Conservation (phyloP, 139 green algal genomes). For the Edaphochlamys debaryana region DNA sequence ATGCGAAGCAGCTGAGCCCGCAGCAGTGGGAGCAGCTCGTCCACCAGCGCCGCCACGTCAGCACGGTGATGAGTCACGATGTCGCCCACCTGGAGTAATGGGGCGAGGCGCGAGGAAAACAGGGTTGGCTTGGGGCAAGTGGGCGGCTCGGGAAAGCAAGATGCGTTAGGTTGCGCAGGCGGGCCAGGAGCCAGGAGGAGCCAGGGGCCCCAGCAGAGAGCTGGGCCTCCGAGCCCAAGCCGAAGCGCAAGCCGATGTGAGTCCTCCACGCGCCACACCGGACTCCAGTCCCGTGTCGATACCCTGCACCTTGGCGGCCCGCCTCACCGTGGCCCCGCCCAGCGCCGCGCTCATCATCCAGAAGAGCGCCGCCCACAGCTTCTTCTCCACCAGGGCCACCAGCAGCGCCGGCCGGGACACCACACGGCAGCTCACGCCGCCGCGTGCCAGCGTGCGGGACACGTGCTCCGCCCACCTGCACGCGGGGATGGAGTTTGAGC, state of each 20-base stretch:
- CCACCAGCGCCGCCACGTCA: constrained; percentile 40
- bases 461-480: constrained; percentile 24
- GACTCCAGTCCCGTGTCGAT: too few species aligned
- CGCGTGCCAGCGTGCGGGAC: constrained; percentile 3
- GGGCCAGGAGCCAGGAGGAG: too few species aligned
- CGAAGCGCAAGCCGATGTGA: too few species aligned
- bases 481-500: too few species aligned
- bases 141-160: too few species aligned
- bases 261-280: too few species aligned
- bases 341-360: constrained; percentile 63
- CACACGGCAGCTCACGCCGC: constrained; percentile 41
- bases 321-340: constrained; percentile 35
- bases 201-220: too few species aligned
- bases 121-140: too few species aligned
- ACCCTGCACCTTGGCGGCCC: too few species aligned
- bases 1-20: background rate
- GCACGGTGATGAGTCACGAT: constrained; percentile 27
- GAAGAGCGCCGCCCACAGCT: constrained; percentile 62
- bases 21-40: constrained; percentile 55
- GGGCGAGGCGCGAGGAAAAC: too few species aligned
- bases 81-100: constrained; percentile 41
- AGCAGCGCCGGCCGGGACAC: constrained; percentile 1
- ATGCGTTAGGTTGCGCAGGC: too few species aligned
- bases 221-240: too few species aligned
- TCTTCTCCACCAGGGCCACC: constrained; percentile 47